Base-by-base conservation (phyloP, 768 basidiomycete species). In the Boletus edulis region DNA sequence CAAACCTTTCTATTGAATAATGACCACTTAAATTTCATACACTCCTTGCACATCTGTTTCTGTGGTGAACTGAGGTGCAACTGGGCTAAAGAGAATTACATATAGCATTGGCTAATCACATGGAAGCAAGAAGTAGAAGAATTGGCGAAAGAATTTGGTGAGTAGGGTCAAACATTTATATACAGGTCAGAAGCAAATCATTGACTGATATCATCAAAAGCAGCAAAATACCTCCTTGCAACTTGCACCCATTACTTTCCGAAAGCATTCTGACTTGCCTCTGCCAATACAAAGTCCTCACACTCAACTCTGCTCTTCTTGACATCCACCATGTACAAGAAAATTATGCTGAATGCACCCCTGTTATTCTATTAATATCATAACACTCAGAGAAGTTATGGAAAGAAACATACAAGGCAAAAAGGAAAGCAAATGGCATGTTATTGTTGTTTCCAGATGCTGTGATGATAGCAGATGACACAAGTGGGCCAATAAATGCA, bases 361-460 rank as follows among this genome's bases (percentile, higher is more conserved):
- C 64, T 65, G 32, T 43, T n/a, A n/a, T 2, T 4, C 4, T 8
- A 49, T 57, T 8, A 53, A 32, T 4, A 39, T 43, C 7, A 40
- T 5, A 18, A 13, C 4, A 4, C 13, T 29, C 1, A 55, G 32
- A 38, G 14, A 43, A 14, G 5, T 11, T 24, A 20, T 14, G 13
- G 3, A 37, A 31, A 31, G n/a, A 7, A 29, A 76, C 84, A 52
- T 68, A 87, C 85, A 90, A 71, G 9, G 74, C 80, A 62, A 90
- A 87, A 13, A 88, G 73, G 67, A 89, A 89, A 4, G 84, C 81
- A 64, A 90, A 90, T 0, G 87, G 84, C 80, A 86, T 87, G 66
- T 85, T 88, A 61, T 86, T 76, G 60, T 89, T 89, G 67, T 86
- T 80, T 46, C 75, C 75, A 0, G 86, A 79, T 5, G 79, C 85